These are phyloP conservation scores for Calonectria fujianensis DNA, from an alignment of 2,329 filamentous ascomycete genomes.

Conservation along the genomic window DNA sequence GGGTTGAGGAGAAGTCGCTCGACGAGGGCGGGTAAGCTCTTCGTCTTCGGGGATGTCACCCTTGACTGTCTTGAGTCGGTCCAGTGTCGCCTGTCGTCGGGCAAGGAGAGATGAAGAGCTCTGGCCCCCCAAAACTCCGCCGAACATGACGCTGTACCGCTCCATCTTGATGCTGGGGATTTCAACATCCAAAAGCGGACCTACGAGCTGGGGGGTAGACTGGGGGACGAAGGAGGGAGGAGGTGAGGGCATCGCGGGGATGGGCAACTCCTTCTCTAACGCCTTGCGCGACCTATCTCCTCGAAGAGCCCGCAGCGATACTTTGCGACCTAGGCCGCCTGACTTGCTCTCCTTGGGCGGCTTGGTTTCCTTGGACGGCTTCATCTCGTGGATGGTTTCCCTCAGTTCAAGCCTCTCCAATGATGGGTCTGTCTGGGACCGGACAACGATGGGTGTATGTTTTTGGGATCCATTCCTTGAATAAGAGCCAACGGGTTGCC, in stretches of 20 bases:
- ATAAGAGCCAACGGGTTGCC: slow-evolving; percentile 25
- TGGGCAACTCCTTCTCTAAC: slow-evolving; percentile 42
- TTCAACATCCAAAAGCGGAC: slow-evolving; percentile 79
- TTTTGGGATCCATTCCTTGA: slow-evolving; percentile 53
- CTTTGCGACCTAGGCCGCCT: slow-evolving; percentile 53
- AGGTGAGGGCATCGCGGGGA: slow-evolving; percentile 37
- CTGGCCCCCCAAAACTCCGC: slow-evolving; percentile 77
- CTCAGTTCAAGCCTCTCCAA: slow-evolving; percentile 35
- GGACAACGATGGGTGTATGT: slow-evolving; percentile 66
- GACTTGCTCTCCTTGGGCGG: slow-evolving; percentile 47
- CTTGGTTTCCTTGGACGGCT: slow-evolving; percentile 32
- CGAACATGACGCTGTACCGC: slow-evolving; percentile 96
- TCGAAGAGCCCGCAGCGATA: slow-evolving; percentile 51
- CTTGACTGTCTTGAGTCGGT: slow-evolving; percentile 74
- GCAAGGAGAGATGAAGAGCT: slow-evolving; percentile 65
- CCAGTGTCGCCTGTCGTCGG: slow-evolving; percentile 75
- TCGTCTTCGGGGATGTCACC: slow-evolving; percentile 63
- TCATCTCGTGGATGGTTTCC: slow-evolving; percentile 32
- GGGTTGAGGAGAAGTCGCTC: slow-evolving; percentile 70
- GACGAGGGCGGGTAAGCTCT: slow-evolving; percentile 59
- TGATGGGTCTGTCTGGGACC: slow-evolving; percentile 65
- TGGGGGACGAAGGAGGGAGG: slow-evolving; percentile 38
- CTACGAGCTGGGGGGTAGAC: slow-evolving; percentile 47
- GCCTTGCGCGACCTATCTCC: slow-evolving; percentile 50
- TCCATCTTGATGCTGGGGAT: slow-evolving; percentile 90